phyloP scores from a whole-genome alignment of 1,284 basidiomycete species.

The Apiotrichum domesticum region DNA sequence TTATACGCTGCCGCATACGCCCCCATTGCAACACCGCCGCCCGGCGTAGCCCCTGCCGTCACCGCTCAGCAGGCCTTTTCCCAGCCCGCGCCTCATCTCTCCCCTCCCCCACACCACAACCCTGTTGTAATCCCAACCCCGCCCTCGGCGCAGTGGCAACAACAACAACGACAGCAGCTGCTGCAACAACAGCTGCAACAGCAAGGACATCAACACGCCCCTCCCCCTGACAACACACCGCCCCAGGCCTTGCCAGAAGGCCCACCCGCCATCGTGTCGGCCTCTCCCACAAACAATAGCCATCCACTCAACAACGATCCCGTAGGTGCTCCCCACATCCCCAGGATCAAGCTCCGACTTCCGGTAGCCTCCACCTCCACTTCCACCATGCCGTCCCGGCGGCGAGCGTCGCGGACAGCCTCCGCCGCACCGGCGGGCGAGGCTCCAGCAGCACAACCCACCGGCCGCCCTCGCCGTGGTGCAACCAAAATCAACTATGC shows the following conservation, averaged over 20 bases:
- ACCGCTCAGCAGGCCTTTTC: not conserved
- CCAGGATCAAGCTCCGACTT: slow-evolving; percentile 21
- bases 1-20: slow-evolving; percentile 2
- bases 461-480: not conserved
- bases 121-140: no score
- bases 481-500: slow-evolving; percentile 13
- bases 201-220: slow-evolving; percentile 2
- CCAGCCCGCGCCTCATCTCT: not conserved
- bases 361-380: not conserved
- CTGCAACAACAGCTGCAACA: not conserved
- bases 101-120: no score
- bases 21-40: not conserved
- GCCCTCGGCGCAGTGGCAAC: slow-evolving; percentile 1
- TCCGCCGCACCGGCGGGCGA: not conserved
- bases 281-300: not conserved
- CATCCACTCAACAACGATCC: not conserved
- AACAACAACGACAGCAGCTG: slow-evolving; percentile 1
- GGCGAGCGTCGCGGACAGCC: no score
- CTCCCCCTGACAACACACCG: not conserved
- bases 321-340: no score
- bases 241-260: not conserved
- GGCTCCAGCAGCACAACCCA: not conserved
- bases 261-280: not conserved
- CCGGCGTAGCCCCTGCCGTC: not conserved
- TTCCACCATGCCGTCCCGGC: not conserved